Base-by-base conservation (phyloP, 129 eudicot genomes). In the Helichrysum umbraculigerum region DNA sequence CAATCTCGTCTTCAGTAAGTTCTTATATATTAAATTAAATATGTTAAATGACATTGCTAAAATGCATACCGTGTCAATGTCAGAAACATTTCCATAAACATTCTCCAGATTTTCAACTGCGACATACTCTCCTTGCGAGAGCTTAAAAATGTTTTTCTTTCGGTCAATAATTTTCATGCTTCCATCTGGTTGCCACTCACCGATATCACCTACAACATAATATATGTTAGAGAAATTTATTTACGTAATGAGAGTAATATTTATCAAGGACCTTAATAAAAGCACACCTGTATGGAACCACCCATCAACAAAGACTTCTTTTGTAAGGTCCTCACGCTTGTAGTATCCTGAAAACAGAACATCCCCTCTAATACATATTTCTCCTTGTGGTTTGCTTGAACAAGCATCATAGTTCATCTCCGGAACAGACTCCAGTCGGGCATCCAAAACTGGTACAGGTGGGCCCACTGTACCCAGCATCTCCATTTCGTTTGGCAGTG, bases 141-240 rank as follows among this genome's bases (percentile, higher is more conserved):
- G 97, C 86, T 93, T 93, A 71, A 93, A 93, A 66, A 88, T 93
- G 79, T 90, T 93, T 89, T 90, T 93, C 83, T 87, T 93, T 42
- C 95, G 83, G 74, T 93, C 98, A 75, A 93, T 80, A 50, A 93
- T 88, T 77, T 90, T 93, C 95, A 93, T 68, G 78, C 92, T 87
- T 74, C 98, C 98, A 83, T 90, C 77, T 3, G 92, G 89, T 81
- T 90, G 97, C 98, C 98, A 93, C 81, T 93, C 92, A 50, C 97
- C 95, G 74, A 91, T 72, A 75, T 91, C 97, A 66, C 97, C 97
- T 91, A 71, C 68, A 73, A 2, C 54, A 77, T 54, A 14, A 44
- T 33, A 21, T 42, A 58, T 15, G 56, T 15, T 77, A 68, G 21
- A 68, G 0, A 59, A 3, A 30, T 20, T 62, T 47, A 50, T 15